Conservation (phyloP, 352 stramenopile genomes). For the Phytopythium sindhum region DNA sequence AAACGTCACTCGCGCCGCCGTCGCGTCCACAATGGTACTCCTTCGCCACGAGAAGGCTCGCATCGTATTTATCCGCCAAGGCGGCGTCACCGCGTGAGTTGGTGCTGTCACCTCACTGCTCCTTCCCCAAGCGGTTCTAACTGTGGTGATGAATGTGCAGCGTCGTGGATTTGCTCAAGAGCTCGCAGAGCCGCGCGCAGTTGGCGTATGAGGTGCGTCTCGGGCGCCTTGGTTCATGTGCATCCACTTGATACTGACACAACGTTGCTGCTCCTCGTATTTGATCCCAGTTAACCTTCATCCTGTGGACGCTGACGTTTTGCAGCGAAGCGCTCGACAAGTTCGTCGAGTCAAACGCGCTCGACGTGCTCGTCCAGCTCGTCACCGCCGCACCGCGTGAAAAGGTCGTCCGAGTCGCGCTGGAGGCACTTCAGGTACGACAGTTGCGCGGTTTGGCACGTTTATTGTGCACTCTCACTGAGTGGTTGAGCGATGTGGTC, state of each 20-base stretch:
- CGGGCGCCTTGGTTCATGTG: not conserved
- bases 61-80: conserved; percentile 87
- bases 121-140: not conserved
- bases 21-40: conserved; percentile 91
- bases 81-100: conserved; percentile 87
- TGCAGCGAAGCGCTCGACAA: conserved; percentile 78
- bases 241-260: not conserved
- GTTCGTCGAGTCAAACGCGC: conserved; percentile 59
- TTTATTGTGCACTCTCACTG: not conserved
- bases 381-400: conserved; percentile 93
- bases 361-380: conserved; percentile 75
- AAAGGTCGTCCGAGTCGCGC: conserved; percentile 95
- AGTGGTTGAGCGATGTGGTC: not conserved
- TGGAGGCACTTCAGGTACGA: conserved; percentile 88
- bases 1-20: conserved; percentile 79
- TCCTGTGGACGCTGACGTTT: conserved; percentile 96
- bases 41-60: conserved; percentile 87
- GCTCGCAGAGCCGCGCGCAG: conserved; percentile 87
- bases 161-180: conserved; percentile 73
- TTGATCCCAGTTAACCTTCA: conserved; percentile 89
- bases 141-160: conserved; percentile 14
- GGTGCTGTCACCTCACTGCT: not conserved
- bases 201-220: conserved; percentile 89
- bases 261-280: not conserved
- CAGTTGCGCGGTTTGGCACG: not conserved